A percentile compares a stretch with the other conserved stretches of the same genome.
phyloP scores from a whole-genome alignment of 345 rosid species.

The Trapa incisa region DNA sequence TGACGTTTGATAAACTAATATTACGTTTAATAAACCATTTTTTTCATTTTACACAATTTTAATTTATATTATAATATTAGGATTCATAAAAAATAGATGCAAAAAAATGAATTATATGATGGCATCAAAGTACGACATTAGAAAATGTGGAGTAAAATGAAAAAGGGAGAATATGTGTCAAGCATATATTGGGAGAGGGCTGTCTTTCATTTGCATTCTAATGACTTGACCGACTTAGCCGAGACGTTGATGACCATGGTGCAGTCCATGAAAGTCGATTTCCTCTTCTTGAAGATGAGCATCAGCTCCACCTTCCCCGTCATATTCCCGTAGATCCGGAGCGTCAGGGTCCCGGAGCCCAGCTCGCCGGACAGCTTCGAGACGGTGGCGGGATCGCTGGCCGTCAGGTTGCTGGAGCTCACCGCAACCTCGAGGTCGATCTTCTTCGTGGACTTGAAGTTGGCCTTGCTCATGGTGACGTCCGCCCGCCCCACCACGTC shows the following conservation, averaged over 20 bases:
- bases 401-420: constrained; percentile 7
- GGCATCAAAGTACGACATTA: too few species aligned
- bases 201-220: constrained; percentile 6
- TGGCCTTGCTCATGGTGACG: constrained; percentile 10
- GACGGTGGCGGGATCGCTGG: background rate
- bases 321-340: constrained; percentile 9
- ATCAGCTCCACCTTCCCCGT: constrained; percentile 13
- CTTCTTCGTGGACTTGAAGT: constrained; percentile 14
- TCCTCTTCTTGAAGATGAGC: constrained; percentile 14
- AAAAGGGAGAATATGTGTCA: too few species aligned
- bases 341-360: constrained; percentile 9
- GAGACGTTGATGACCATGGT: constrained; percentile 4
- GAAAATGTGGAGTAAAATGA: too few species aligned
- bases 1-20: too few species aligned
- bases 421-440: constrained; percentile 4
- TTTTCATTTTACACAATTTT: too few species aligned
- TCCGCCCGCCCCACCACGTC: constrained; percentile 5
- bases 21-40: too few species aligned
- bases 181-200: too few species aligned
- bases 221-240: background rate
- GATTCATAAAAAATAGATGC: too few species aligned
- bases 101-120: too few species aligned
- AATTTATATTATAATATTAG: too few species aligned
- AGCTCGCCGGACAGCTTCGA: constrained; percentile 3
- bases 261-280: constrained; percentile 11